Base-by-base conservation (phyloP, 1,284 basidiomycete species). In the Butyriboletus appendiculatus region DNA sequence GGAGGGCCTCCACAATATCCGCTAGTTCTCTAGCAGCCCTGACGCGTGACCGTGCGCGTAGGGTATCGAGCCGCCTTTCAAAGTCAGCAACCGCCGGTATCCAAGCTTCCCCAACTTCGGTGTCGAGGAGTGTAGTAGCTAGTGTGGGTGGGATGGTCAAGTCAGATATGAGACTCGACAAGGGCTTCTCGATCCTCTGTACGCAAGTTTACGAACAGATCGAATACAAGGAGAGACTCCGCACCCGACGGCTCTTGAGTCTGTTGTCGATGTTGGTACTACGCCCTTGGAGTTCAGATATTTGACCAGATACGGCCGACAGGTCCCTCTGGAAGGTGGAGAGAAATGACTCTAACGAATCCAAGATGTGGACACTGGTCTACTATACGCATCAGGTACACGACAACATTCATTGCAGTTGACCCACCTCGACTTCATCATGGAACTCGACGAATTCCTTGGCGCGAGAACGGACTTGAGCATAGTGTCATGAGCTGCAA, bases 261-360 rank as follows among this genome's bases (percentile, higher is more conserved):
- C 90, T 82, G 56, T 82, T 84, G 60, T 98, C 96, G 45, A 99
- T 96, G 45, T 90, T 87, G 59, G 92, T 90, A 66, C 92, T 96
- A 37, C 93, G 83, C 57, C 85, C 81, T 69, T 99, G 96, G 24
- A 99, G 80, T 60, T 96, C 91, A 0, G 92, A 89, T 67, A 99
- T 97, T 68, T 99, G 96, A 0, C 93, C 91, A 3, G 96, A 98
- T 5, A 98, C 95, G 2, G 89, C 86, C 4, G 91, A 90, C 6
- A 99, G 80, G 72, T 99, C 96, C 61, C 82, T 88, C 72, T 98
- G 95, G 65, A 99, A 99, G 0, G 93, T 96, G 2, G 94, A 94
- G 11, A 98, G 81, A 70, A 98, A 98, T 2, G 84, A 79, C 61
- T 96, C 89, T 4, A 99, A 80, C 1, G 92, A 92, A 59, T 91